Evolutionary conservation across 75 land plant species (phyloP).

Genomic region (Picea sitchensis): DNA sequence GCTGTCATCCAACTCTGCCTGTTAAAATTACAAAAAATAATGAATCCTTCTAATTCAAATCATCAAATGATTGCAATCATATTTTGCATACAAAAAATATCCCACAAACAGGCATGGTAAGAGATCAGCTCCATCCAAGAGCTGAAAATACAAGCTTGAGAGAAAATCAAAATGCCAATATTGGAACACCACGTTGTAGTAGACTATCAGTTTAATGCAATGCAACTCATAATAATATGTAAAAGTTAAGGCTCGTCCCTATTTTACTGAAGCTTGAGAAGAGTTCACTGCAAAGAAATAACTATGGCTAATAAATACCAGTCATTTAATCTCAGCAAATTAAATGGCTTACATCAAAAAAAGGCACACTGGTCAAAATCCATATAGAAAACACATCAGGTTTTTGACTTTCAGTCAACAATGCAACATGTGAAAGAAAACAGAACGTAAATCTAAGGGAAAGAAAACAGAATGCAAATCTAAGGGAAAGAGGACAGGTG

Average conservation of each 20-base stretch:
- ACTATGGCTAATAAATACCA: neutral
- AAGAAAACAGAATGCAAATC: neutral
- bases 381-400: neutral
- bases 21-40: neutral
- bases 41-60: neutral
- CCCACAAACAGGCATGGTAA: neutral
- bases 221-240: no score
- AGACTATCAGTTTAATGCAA: neutral
- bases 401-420: neutral
- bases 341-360: conserved; percentile 24
- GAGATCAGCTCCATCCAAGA: neutral
- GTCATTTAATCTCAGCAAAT: neutral
- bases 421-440: neutral
- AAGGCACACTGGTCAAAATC: neutral
- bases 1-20: conserved; percentile 27
- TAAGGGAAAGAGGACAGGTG: neutral
- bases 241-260: neutral
- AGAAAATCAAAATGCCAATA: neutral
- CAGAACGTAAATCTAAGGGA: neutral
- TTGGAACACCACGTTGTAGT: neutral
- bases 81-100: neutral
- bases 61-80: neutral
- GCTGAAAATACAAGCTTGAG: neutral
- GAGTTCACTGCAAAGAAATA: neutral
- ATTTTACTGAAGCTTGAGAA: neutral